phyloP scores from a whole-genome alignment of 2,329 filamentous ascomycete species.

The Aspergillus sp. region DNA sequence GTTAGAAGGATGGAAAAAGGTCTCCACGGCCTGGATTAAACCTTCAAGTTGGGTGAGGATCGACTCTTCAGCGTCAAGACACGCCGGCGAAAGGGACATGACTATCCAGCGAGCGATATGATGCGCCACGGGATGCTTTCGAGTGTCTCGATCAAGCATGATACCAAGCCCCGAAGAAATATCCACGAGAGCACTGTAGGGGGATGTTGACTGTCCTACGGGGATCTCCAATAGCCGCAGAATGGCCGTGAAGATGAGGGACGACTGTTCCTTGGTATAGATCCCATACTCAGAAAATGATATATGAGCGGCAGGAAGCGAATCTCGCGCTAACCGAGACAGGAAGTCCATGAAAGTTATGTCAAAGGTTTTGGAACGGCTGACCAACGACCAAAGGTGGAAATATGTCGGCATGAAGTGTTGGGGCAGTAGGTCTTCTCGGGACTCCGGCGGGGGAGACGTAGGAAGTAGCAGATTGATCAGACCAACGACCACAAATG shows the following conservation, averaged over 20 bases:
- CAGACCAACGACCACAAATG: slow-evolving; percentile 86
- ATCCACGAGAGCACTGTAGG: slow-evolving; percentile 79
- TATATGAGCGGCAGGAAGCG: slow-evolving; percentile 70
- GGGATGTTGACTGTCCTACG: slow-evolving; percentile 90
- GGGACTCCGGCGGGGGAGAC: slow-evolving; percentile 65
- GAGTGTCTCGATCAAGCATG: slow-evolving; percentile 86
- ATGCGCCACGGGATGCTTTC: slow-evolving; percentile 89
- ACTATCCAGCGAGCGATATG: slow-evolving; percentile 91
- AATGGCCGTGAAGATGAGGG: slow-evolving; percentile 88
- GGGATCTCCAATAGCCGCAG: slow-evolving; percentile 90
- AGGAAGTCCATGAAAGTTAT: slow-evolving; percentile 85
- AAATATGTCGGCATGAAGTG: slow-evolving; percentile 92
- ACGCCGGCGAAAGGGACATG: slow-evolving; percentile 85
- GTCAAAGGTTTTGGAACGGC: slow-evolving; percentile 83
- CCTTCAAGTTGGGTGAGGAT: slow-evolving; percentile 84
- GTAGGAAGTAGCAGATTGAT: slow-evolving; percentile 89
- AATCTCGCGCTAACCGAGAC: slow-evolving; percentile 83
- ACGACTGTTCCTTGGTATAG: slow-evolving; percentile 87
- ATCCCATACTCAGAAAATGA: slow-evolving; percentile 84
- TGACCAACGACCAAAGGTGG: slow-evolving; percentile 92
- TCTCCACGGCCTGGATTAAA: slow-evolving; percentile 91
- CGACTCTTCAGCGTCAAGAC: slow-evolving; percentile 73
- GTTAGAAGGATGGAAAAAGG: slow-evolving; percentile 98
- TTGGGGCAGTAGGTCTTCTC: slow-evolving; percentile 76
- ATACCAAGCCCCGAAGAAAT: slow-evolving; percentile 78